Base-by-base conservation (phyloP, 805 yeast genomes). In the Danielia reshetovae region DNA sequence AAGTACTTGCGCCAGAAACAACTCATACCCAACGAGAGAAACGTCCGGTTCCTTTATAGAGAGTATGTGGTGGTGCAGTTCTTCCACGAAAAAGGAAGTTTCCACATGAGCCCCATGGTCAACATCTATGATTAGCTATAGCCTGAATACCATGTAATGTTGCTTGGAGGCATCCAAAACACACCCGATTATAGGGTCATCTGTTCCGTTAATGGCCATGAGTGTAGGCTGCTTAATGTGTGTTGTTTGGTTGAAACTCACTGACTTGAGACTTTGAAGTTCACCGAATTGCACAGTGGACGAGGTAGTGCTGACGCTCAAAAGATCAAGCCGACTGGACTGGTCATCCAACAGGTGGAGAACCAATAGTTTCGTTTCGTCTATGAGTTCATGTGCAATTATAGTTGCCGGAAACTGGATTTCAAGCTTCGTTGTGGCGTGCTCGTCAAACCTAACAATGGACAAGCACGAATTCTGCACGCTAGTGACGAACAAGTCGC, bases 71-170 rank as follows among this genome's bases (percentile, higher is more conserved):
- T 46, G 32, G 43, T 46, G 21, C 70, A 65, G 39, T 65, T 52
- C 35, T 60, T 49, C 40, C 57, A 51, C 29, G 40, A 36, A 8
- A 24, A 34, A 6, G 51, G 48, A 0, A 22, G 28, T 2, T 60
- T 52, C 35, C 26, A 33, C 24, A 25, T 52, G 47, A 54, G 58
- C 33, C 49, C 57, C 34, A 46, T 58, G 49, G 39, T 43, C 10
- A 51, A 58, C 31, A 54, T 50, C 32, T 59, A 54, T 42, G 53
- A 46, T 50, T 59, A 35, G 66, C 49, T 10, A 65, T 7, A 46
- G 65, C 71, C 55, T 56, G 24, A 71, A 51, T 11, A 70, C 59
- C 18, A 55, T 42, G 43, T 70, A 72, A 33, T 63, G 58, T 40
- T 61, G 67, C 32, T 52, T 64, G 17, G 63, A 48, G 7, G 51